Evolutionary conservation across 73 alveolate species (phyloP).

Genomic region (Halteria grandinella): DNA sequence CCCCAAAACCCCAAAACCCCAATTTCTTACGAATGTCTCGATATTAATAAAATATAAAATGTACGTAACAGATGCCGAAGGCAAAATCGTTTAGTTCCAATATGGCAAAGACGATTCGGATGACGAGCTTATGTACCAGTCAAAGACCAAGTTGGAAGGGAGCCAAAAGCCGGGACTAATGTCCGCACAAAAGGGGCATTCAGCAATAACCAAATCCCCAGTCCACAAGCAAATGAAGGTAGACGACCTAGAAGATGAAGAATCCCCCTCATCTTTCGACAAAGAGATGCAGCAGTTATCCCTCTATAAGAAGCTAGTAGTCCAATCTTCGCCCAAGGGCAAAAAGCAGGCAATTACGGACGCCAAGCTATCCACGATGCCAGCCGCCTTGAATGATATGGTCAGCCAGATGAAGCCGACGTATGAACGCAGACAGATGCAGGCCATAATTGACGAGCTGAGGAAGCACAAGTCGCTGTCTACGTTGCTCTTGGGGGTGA

Average conservation of each 20-base stretch:
- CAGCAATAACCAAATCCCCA: no score
- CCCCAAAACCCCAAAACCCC: slow-evolving; percentile 9
- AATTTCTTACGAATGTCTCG: not conserved
- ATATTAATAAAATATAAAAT: slow-evolving; percentile 6
- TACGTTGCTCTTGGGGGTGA: slow-evolving; percentile 5
- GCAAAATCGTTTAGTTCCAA: slow-evolving; percentile 12
- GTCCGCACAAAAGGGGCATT: no score
- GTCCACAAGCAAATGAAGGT: not conserved
- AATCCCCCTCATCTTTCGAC: not conserved
- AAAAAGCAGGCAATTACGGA: not conserved
- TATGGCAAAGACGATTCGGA: slow-evolving; percentile 40
- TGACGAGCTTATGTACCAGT: slow-evolving; percentile 7
- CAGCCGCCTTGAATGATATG: not conserved
- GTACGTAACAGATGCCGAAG: slow-evolving; percentile 36
- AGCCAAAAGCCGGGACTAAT: not conserved
- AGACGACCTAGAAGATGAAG: not conserved
- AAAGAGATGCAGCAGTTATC: not conserved
- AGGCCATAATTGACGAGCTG: not conserved
- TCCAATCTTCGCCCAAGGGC: not conserved
- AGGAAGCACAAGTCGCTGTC: not conserved
- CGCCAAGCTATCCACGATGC: not conserved
- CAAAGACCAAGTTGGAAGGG: not conserved
- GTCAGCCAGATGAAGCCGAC: not conserved
- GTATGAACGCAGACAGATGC: not conserved
- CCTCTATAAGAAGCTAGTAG: not conserved